phyloP scores from a whole-genome alignment of 306 rosid genomes.

The Corylus heterophylla region DNA sequence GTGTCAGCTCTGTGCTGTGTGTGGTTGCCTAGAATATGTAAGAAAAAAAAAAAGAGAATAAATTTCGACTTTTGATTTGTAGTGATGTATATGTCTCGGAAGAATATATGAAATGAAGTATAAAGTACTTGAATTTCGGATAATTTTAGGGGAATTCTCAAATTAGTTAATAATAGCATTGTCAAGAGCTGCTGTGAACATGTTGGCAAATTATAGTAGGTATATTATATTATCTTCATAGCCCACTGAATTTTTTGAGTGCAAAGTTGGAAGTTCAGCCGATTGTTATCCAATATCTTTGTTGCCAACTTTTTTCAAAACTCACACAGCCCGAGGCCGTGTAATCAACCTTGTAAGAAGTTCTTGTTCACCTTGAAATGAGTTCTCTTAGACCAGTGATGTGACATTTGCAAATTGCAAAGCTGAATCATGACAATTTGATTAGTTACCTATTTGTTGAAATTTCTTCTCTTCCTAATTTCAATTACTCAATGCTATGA shows the following conservation, averaged over 20 bases:
- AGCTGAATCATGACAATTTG: neutral
- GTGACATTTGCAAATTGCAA: neutral
- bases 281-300: neutral
- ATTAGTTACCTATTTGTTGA: neutral
- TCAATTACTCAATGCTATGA: too few species aligned
- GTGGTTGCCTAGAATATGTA: slow-evolving; percentile 18
- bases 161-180: neutral
- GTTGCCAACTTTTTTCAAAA: too few species aligned
- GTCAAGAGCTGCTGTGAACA: neutral
- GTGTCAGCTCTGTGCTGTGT: neutral
- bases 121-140: neutral
- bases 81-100: neutral
- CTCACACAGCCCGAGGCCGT: neutral
- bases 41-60: neutral
- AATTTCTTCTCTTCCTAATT: neutral
- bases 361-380: neutral
- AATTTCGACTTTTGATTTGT: slow-evolving; percentile 1
- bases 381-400: neutral
- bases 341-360: neutral
- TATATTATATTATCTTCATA: too few species aligned
- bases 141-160: neutral
- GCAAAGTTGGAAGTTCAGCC: neutral
- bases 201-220: neutral
- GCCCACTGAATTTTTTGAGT: neutral
- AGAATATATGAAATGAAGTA: neutral